Percentiles rank a stretch among this genome's conserved stretches.
These are phyloP conservation scores for Platanthera zijinensis DNA, from an alignment of 106 monocot species.

Conservation along the genomic window DNA sequence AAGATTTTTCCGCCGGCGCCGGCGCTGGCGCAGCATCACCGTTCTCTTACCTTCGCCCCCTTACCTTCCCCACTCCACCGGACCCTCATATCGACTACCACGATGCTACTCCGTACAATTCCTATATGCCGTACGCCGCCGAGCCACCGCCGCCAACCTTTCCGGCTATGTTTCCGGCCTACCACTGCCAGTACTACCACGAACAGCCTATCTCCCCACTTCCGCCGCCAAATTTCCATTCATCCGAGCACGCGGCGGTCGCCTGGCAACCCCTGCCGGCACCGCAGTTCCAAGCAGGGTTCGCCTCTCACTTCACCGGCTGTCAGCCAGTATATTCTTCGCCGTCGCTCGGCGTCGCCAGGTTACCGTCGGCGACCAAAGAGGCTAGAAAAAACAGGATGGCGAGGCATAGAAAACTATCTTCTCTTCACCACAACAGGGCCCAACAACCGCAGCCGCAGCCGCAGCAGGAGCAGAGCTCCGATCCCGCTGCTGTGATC, in stretches of 20 bases:
- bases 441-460: constrained; percentile 5
- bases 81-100: neutral
- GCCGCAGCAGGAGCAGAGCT: neutral
- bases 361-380: constrained; percentile 50
- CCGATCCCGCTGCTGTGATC: neutral
- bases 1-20: neutral
- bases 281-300: constrained; percentile 6
- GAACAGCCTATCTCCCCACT: neutral
- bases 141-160: neutral
- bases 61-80: neutral
- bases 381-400: constrained; percentile 94
- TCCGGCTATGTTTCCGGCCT: neutral
- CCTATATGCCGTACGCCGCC: neutral
- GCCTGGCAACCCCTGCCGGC: neutral
- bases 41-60: neutral
- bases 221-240: constrained; percentile 7
- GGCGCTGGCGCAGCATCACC: neutral
- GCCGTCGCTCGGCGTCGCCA: neutral
- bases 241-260: neutral
- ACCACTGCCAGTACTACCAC: neutral
- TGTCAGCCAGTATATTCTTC: constrained; percentile 18
- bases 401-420: constrained; percentile 71
- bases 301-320: constrained; percentile 10
- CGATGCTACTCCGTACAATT: neutral
- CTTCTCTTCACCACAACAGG: constrained; percentile 50